Evolutionary conservation across 768 basidiomycete genomes (phyloP), one percentile per base, ranked within the genome.

Genomic region (Boletellus ananiceps): DNA sequence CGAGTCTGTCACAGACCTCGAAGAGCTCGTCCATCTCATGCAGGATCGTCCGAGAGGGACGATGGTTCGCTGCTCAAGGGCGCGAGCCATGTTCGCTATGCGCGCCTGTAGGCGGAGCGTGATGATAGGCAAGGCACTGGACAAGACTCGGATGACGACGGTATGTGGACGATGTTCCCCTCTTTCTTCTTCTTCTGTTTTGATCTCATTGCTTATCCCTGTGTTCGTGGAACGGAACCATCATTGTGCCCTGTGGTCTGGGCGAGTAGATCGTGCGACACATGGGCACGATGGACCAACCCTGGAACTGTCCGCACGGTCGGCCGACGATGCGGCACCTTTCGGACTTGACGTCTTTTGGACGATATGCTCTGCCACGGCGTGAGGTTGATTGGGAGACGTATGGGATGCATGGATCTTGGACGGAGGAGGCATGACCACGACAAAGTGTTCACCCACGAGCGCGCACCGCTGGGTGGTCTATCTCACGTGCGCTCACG

Each of bases 91-190:
- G 94, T 97, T 99, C 62, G 96, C 96, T 0, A 89, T 85, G 79
- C 80, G 94, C 32, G 96, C 96, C 0, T 99, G 96, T 68, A 68
- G 95, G 55, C 93, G 89, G 72, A 97, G 93, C 66, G 84, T 96
- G 36, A 99, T 98, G 96, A 77, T 97, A 38, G 94, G 96, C 4
- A 89, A 81, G 72, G 75, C 93, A 11, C 73, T 98, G 52, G 92
- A 78, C 33, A 73, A 68, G 51, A 66, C 72, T 14, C 90, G 89
- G 61, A 98, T 99, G 95, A 78, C 74, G 16, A 61, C 73, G 51
- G 86, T 90, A 58, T 64, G 80, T 71, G 19, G 5, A 23, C 18
- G 5, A 23, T 15, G 16, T 16, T 19, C 19, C 19, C 19, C 19
- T 19, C 5, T 18, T 13, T n/a, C n/a, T 6, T 25, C 23, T 40